phyloP scores from a whole-genome alignment of 495 filamentous ascomycete genomes.

The Aspergillus incahuasiensis region DNA sequence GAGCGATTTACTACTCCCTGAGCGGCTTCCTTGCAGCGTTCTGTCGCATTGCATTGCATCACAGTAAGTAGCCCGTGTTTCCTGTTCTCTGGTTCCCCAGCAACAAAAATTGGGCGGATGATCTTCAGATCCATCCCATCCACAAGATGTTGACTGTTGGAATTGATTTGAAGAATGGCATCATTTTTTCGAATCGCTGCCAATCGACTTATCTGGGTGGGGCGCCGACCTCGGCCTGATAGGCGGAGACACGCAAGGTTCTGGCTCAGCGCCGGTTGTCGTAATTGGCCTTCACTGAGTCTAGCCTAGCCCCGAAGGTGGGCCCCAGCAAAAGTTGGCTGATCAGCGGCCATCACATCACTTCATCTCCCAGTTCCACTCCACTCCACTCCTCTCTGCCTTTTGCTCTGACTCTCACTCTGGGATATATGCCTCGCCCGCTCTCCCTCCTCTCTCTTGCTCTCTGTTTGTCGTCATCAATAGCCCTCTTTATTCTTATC shows the following conservation, averaged over 20 bases:
- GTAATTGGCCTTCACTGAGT: conserved; percentile 6
- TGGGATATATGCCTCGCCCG: neutral
- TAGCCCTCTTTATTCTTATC: conserved; percentile 3
- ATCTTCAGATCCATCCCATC: neutral
- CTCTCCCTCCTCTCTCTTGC: neutral
- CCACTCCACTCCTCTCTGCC: no score
- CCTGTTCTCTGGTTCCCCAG: neutral
- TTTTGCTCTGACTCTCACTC: neutral
- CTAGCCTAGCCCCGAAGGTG: conserved; percentile 8
- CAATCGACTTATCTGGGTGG: conserved; percentile 13
- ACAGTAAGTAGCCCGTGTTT: neutral
- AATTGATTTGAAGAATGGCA: conserved; percentile 4
- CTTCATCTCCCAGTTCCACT: neutral
- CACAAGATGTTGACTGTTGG: neutral
- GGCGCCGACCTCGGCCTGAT: conserved; percentile 15
- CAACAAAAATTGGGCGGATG: neutral
- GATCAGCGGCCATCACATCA: conserved; percentile 14
- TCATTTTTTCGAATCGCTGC: conserved; percentile 2
- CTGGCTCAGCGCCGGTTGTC: conserved; percentile 14
- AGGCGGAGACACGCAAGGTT: conserved; percentile 13
- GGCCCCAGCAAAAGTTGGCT: conserved; percentile 11
- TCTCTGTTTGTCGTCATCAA: neutral
- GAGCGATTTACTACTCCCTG: conserved; percentile 15
- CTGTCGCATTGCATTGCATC: conserved; percentile 7
- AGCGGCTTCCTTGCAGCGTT: conserved; percentile 3